phyloP scores from a whole-genome alignment of 345 rosid genomes.

The Brassica carinata region DNA sequence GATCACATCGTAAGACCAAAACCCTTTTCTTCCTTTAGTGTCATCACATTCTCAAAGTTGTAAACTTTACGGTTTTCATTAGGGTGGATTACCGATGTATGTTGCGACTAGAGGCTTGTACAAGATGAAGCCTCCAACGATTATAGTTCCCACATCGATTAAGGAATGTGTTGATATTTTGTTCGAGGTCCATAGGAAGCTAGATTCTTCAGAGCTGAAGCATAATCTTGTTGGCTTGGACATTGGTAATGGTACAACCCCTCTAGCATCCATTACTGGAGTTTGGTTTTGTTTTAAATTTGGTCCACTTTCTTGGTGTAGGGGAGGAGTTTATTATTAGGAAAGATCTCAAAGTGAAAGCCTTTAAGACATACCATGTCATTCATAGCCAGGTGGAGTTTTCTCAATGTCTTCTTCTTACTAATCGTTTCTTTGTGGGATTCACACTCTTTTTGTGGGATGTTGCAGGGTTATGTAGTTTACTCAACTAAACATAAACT shows the following conservation, averaged over 20 bases:
- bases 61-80: neutral
- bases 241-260: conserved; percentile 54
- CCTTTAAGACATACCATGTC: conserved; percentile 89
- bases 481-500: conserved; percentile 76
- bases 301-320: conserved; percentile 43
- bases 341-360: conserved; percentile 84
- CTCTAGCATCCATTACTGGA: neutral
- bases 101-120: conserved; percentile 36
- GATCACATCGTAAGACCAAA: conserved; percentile 76
- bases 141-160: conserved; percentile 35
- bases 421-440: conserved; percentile 6
- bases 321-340: conserved; percentile 81
- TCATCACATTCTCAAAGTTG: neutral
- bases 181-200: conserved; percentile 72
- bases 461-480: conserved; percentile 80
- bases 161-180: conserved; percentile 76
- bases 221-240: conserved; percentile 76
- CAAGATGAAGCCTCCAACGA: neutral
- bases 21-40: neutral
- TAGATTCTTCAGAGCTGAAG: conserved; percentile 81
- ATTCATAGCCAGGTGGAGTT: conserved; percentile 76
- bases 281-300: conserved; percentile 1
- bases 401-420: neutral
- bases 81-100: conserved; percentile 98
- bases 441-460: neutral